phyloP scores from a whole-genome alignment of 495 filamentous ascomycete species.

The Friedmanniomyces simplex region DNA sequence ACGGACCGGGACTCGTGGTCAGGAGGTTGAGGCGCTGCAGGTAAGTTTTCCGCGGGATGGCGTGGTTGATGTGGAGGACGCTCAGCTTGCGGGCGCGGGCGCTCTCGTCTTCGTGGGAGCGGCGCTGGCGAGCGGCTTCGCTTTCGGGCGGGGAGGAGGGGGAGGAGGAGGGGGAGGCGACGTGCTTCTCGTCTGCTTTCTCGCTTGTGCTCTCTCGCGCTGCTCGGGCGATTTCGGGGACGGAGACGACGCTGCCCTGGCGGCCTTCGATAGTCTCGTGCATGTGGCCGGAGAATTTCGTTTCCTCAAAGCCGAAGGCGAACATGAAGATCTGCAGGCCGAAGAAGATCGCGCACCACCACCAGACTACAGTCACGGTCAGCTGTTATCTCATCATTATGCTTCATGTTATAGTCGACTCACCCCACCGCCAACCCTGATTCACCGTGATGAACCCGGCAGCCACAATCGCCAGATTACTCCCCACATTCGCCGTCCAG shows the following conservation, averaged over 20 bases:
- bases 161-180: not conserved
- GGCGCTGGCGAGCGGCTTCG: not conserved
- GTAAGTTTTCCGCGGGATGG: conserved; percentile 13
- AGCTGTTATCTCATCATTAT: conserved; percentile 26
- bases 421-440: conserved; percentile 33
- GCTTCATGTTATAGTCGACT: not conserved
- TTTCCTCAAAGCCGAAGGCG: conserved; percentile 38
- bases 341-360: conserved; percentile 41
- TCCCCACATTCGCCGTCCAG: conserved; percentile 27
- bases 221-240: too few species aligned
- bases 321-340: conserved; percentile 31
- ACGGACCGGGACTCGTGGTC: conserved; percentile 4
- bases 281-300: conserved; percentile 26
- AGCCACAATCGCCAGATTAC: conserved; percentile 35
- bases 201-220: not conserved
- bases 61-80: conserved; percentile 6
- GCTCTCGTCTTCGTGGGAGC: not conserved
- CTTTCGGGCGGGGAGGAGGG: not conserved
- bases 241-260: conserved; percentile 9
- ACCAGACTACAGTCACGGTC: conserved; percentile 30
- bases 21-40: conserved; percentile 5
- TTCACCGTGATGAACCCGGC: conserved; percentile 37
- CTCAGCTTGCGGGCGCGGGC: conserved; percentile 3
- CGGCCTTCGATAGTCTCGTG: conserved; percentile 8
- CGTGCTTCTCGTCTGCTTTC: not conserved